Base-by-base conservation (phyloP, 139 green algal genomes). In the Tetraselmis striata region DNA sequence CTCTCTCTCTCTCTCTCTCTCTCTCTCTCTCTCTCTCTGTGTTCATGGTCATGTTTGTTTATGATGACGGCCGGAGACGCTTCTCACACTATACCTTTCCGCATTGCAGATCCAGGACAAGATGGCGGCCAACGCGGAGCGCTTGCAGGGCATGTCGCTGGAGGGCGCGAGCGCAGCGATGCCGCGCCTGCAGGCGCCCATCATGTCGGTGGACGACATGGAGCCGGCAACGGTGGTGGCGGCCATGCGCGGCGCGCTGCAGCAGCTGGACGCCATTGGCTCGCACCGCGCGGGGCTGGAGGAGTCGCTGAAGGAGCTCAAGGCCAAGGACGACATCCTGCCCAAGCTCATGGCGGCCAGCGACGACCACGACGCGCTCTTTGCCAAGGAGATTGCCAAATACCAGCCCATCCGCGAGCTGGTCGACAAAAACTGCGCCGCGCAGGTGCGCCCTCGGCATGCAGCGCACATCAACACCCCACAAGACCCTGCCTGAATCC, bases 311-410 rank as follows among this genome's bases (percentile, higher is more conserved):
- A 94, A 94, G 86, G 92, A 95, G 74, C 87, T 92, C 59, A 97
- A 96, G 86, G 87, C 80, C 75, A 91, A 88, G 77, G 95, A 98
- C 89, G 96, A 98, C 90, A 93, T 98, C 58, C 87, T 98, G 87
- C 91, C 93, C 23, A 91, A 91, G 82, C 86, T 98, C 79, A 95
- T 98, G 94, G 86, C 89, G 23, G 84, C 78, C 18, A 83, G 26
- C 30, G 78, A 75, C 25, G 24, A 24, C 31, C 29, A 84, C 23
- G 92, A 97, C 26, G 80, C 86, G 28, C 84, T 98, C 22, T 98
- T 96, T 85, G 82, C 82, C 58, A 45, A 80, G 24, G 93, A 98
- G 90, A 81, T 98, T 2, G 86, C 89, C 59, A 98, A 98, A 85
- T 98, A 98, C 81, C 91, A 96, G 28, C 75, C 81, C 1, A 85